Base-by-base conservation (phyloP, 2,329 filamentous ascomycete species). In the Ophiosphaerella herpotricha region DNA sequence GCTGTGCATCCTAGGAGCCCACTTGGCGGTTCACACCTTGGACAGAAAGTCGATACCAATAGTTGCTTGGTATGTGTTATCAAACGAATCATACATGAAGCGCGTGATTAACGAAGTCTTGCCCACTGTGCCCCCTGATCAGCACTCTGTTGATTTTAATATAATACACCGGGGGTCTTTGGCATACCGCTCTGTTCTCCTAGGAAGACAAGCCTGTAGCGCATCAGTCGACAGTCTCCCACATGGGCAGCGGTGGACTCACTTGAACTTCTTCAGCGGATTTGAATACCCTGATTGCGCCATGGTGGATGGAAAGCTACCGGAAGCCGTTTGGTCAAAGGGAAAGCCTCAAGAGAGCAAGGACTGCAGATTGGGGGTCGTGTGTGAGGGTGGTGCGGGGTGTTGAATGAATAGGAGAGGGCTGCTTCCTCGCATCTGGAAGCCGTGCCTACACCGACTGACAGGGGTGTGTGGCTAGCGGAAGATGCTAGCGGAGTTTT, bases 201-300 rank as follows among this genome's bases (percentile, higher is more conserved):
- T 57, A 99, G 80, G 77, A 99, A 99, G 64, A 99, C 94, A 77
- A 99, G 80, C 80, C 92, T 96, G 66, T 50, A 55, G 44, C 18
- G 40, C 47, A 52, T 70, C 54, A 71, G 66, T 52, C 50, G 58
- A 58, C 39, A 56, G 48, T 46, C 46, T 46, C 36, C 44, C 43
- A 48, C 33, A 29, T 43, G 41, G 21, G 50, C 50, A 44, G 46
- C 41, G 47, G 56, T 50, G 43, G 41, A 63, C 70, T 64, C 52
- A 97, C 92, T 99, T 99, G 88, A 97, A 99, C 79, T 99, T 99
- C 89, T 99, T 99, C 79, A 99, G 82, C 70, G 94, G 94, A 82
- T 97, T 97, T 76, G 95, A 97, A 83, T 97, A 99, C 52, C 77
- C 78, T 66, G 85, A 80, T 78, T 91, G 86, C 76, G 92, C 90